Conservation (phyloP, 768 basidiomycete species). For the Botryobasidium botryosum region DNA sequence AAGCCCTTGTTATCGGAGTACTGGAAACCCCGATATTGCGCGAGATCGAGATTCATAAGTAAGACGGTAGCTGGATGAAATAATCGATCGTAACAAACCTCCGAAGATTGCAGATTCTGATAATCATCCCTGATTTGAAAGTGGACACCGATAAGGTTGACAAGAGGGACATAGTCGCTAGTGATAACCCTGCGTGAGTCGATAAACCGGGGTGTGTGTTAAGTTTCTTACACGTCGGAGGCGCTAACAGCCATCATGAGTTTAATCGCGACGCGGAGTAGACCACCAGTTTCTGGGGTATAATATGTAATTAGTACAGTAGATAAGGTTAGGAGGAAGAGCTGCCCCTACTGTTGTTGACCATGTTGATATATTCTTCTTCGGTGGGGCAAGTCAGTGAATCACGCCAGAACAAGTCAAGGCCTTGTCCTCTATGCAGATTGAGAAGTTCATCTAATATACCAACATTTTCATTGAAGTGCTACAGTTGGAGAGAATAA, state of each 20-base stretch:
- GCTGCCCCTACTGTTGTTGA: conserved; percentile 73
- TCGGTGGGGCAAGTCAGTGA: conserved; percentile 82
- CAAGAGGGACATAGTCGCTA: conserved; percentile 82
- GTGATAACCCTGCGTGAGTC: neutral
- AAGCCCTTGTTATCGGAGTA: conserved; percentile 47
- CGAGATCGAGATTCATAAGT: neutral
- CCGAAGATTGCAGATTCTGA: conserved; percentile 79
- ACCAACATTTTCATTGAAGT: conserved; percentile 11
- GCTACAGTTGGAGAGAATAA: conserved; percentile 10
- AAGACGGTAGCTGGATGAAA: no score
- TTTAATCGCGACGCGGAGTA: conserved; percentile 83
- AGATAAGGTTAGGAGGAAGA: conserved; percentile 6
- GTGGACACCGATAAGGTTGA: conserved; percentile 86
- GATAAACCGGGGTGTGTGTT: neutral
- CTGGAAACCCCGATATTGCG: conserved; percentile 23
- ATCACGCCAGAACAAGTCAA: conserved; percentile 91
- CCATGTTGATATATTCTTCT: conserved; percentile 90
- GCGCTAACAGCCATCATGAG: conserved; percentile 71
- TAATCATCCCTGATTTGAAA: conserved; percentile 97
- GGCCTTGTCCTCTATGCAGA: conserved; percentile 89
- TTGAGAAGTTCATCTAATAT: conserved; percentile 48
- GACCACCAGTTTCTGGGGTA: conserved; percentile 88
- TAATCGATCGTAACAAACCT: conserved; percentile 32
- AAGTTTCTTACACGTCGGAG: conserved; percentile 20
- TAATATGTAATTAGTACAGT: no score